Evolutionary conservation across 2,329 filamentous ascomycete genomes (phyloP), one percentile per base, ranked within the genome.

Genomic region (Biscogniauxia marginata): DNA sequence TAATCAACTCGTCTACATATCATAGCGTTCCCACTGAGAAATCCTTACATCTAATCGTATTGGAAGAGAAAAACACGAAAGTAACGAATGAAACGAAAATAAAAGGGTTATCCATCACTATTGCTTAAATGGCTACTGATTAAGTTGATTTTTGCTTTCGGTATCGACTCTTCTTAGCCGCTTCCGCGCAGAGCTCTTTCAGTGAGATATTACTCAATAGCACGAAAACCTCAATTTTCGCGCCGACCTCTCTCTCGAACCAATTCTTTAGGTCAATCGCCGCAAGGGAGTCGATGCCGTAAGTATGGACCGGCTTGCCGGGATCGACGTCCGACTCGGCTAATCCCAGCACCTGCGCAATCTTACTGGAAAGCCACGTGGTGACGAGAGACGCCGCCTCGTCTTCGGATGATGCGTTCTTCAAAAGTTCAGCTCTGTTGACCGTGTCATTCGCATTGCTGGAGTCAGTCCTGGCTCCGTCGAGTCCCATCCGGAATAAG

Each of bases 401-500:
- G 11, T 25, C 24, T 25, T 25, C 24, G 24, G 24, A 25, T 25
- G 24, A 11, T 25, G 24, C 24, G 24, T 25, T 25, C 11, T 25
- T 25, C 24, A 25, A 25, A 11, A 25, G 24, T 11, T 25, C 24
- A 11, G 24, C 24, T 25, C 11, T 25, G 11, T 25, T 11, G 6
- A 25, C 24, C 11, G 11, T 11, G 24, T 11, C 11, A 11, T 25
- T 25, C 11, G 24, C 24, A 25, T 25, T 25, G 11, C 24, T 11
- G 24, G 24, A 25, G 24, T 25, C 24, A 6, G 24, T 6, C 11
- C 11, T 25, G 11, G 11, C 24, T 6, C 24, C 24, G 24, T 25
- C 24, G 11, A 25, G 24, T 11, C 24, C 24, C 21, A 58, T 55
- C 2, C 18, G 23, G 20, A 58, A 60, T 2, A 60, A n/a, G 1